Evolutionary conservation across 306 rosid species (phyloP).

Genomic region (Gillenia trifoliata): DNA sequence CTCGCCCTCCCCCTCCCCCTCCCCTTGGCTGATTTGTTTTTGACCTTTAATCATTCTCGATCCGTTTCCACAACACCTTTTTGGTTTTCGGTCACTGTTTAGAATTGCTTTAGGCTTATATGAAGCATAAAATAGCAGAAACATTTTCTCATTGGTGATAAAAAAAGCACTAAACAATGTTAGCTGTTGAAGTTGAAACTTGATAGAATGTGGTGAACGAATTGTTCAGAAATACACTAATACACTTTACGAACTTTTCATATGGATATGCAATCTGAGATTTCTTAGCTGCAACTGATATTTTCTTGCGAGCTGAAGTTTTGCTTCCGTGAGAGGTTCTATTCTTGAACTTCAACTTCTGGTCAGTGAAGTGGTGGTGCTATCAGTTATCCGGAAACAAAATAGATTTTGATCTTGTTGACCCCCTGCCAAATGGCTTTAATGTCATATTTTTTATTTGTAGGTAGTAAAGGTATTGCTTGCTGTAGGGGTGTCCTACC

Average conservation of each 20-base stretch:
- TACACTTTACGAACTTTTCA: not conserved
- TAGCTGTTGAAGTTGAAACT: not conserved
- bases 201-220: not conserved
- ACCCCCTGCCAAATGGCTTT: not conserved
- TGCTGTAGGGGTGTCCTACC: conserved; percentile 62
- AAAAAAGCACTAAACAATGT: no score
- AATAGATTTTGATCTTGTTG: not conserved
- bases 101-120: no score
- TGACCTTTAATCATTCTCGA: not conserved
- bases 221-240: not conserved
- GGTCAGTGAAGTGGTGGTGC: not conserved
- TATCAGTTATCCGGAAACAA: not conserved
- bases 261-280: not conserved
- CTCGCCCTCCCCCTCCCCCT: not conserved
- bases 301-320: no score
- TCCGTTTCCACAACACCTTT: not conserved
- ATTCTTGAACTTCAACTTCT: not conserved
- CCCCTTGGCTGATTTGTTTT: no score
- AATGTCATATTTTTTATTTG: not conserved
- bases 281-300: not conserved
- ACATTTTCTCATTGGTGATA: no score
- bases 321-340: not conserved
- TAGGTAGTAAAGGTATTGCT: conserved; percentile 40
- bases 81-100: not conserved
- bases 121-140: no score